Evolutionary conservation across 129 eudicot genomes (phyloP).

Genomic region (Silybum marianum): DNA sequence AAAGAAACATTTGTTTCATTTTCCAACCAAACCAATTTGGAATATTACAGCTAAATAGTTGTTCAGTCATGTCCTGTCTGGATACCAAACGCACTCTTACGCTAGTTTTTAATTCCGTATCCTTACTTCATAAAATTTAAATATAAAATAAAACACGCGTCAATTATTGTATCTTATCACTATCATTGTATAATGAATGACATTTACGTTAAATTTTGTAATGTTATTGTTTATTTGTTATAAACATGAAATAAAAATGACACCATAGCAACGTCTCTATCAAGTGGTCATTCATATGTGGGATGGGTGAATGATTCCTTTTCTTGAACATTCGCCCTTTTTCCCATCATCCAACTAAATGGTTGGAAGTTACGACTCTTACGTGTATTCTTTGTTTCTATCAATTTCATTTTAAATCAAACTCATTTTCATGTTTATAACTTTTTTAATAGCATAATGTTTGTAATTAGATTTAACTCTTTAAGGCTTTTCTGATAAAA

Average conservation of each 20-base stretch:
- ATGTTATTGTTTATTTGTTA: no score
- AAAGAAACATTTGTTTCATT: no score
- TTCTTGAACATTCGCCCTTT: slow-evolving; percentile 15
- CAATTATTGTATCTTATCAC: neutral
- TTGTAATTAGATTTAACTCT: no score
- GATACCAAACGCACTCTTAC: no score
- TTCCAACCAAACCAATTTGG: no score
- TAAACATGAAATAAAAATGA: neutral
- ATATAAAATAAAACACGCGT: neutral
- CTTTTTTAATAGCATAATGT: neutral
- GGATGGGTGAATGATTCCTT: slow-evolving; percentile 9
- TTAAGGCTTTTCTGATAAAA: no score
- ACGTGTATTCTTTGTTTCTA: neutral
- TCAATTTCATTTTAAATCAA: neutral
- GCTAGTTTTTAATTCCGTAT: no score
- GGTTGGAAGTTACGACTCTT: neutral
- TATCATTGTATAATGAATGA: neutral
- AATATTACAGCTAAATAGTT: no score
- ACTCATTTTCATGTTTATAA: no score
- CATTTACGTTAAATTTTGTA: neutral
- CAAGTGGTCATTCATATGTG: slow-evolving; percentile 12
- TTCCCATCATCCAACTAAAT: neutral
- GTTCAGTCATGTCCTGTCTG: no score
- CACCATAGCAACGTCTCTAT: slow-evolving; percentile 14
- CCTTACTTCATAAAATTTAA: no score